These are phyloP conservation scores for Glebionis coronaria DNA, from an alignment of 129 eudicot species.

Conservation along the genomic window DNA sequence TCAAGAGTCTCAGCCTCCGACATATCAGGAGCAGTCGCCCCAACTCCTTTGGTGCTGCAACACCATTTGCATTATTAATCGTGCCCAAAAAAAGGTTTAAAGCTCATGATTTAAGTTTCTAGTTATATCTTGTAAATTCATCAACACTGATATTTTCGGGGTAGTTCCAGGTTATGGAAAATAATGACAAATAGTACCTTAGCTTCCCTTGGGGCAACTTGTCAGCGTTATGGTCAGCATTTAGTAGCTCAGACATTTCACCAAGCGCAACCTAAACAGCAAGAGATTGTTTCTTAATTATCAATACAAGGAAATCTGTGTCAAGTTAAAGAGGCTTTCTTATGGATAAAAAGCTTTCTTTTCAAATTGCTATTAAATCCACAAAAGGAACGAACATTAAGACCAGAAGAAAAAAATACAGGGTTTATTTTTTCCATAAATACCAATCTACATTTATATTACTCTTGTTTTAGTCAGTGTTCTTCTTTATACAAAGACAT, in stretches of 20 bases:
- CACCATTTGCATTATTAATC: slow-evolving; percentile 12
- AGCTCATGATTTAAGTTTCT: no score
- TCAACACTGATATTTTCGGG: not conserved
- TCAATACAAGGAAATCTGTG: not conserved
- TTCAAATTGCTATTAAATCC: no score
- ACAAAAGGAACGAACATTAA: no score
- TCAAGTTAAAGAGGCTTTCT: not conserved
- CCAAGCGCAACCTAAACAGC: slow-evolving; percentile 83
- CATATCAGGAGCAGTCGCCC: slow-evolving; percentile 63
- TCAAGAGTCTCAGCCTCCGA: slow-evolving; percentile 62
- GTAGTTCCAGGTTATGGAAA: no score
- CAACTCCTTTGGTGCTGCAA: slow-evolving; percentile 96
- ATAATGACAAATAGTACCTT: slow-evolving; percentile 41
- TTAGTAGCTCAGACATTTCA: slow-evolving; percentile 80
- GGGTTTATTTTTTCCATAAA: no score
- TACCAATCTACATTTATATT: no score
- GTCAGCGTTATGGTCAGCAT: slow-evolving; percentile 70
- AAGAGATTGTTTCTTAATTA: not conserved
- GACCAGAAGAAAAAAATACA: no score
- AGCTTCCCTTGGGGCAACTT: slow-evolving; percentile 83
- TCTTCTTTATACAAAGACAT: no score
- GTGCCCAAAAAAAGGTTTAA: no score
- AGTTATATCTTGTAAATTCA: slow-evolving; percentile 6
- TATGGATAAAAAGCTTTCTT: no score
- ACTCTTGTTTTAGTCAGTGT: no score